Evolutionary conservation across 805 yeast species (phyloP).

Genomic region (Ogataea methanolica): DNA sequence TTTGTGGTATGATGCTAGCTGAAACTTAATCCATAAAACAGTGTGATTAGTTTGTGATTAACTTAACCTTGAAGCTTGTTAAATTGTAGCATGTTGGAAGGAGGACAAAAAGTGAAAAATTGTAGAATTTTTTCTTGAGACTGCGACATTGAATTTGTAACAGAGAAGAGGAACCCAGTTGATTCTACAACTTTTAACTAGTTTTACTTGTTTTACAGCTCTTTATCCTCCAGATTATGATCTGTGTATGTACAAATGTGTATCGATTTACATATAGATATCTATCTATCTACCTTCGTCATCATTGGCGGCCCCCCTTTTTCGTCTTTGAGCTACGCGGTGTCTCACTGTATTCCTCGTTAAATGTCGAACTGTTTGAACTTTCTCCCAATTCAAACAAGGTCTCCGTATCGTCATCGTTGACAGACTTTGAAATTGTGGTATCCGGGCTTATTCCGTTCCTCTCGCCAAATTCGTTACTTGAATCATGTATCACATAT

Average conservation of each 20-base stretch:
- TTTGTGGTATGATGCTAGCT: too few relatives aligned
- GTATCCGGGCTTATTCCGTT: too few relatives aligned
- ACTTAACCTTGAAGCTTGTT: background rate
- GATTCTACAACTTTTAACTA: too few relatives aligned
- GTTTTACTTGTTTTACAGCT: too few relatives aligned
- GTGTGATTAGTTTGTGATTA: too few relatives aligned
- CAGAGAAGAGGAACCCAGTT: too few relatives aligned
- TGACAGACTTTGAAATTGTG: background rate
- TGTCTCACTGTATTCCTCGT: background rate
- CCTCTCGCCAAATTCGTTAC: background rate
- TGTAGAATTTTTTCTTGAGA: too few relatives aligned
- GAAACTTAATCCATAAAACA: background rate
- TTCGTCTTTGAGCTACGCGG: too few relatives aligned
- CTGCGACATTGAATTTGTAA: too few relatives aligned
- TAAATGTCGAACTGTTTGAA: background rate
- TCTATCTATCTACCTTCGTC: background rate
- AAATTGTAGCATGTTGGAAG: background rate
- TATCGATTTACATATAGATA: too few relatives aligned
- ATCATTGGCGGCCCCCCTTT: background rate
- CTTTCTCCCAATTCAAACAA: constrained; percentile 12
- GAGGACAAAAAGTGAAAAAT: background rate
- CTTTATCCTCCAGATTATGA: too few relatives aligned
- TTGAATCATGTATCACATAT: constrained; percentile 6
- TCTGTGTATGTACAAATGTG: too few relatives aligned
- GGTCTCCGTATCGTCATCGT: constrained; percentile 15